Conservation (phyloP, 768 basidiomycete species). For the Chalciporus piperatus region DNA sequence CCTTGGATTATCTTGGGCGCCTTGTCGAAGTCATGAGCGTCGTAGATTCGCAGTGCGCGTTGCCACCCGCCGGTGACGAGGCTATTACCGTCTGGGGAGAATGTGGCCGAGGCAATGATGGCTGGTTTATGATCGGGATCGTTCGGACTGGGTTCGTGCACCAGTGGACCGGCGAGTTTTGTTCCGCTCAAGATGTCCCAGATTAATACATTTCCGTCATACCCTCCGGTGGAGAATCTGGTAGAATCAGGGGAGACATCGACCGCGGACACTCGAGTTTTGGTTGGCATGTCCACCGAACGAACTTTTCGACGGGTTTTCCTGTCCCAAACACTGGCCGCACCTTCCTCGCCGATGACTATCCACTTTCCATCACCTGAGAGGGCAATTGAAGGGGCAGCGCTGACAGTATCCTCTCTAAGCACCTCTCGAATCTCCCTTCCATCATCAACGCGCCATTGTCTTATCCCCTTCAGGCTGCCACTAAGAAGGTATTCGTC, state of each 20-base stretch:
- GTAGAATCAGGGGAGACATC: conserved; percentile 1
- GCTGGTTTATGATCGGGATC: no score
- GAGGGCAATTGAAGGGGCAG: no score
- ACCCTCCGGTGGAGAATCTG: conserved; percentile 1
- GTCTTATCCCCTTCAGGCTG: no score
- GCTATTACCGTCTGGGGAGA: background rate
- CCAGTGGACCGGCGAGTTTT: background rate
- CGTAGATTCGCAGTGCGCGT: background rate
- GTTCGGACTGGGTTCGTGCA: background rate
- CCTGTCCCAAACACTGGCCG: background rate
- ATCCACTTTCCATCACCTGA: conserved; percentile 1
- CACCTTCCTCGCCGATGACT: background rate
- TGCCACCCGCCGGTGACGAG: background rate
- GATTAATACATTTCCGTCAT: background rate
- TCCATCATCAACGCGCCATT: no score
- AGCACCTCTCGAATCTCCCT: no score
- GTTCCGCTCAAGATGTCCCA: background rate
- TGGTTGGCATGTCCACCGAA: background rate
- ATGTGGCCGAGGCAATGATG: background rate
- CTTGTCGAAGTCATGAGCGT: background rate
- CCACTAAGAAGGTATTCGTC: no score
- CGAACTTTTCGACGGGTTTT: background rate
- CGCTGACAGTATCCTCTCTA: no score
- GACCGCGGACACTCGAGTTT: background rate
- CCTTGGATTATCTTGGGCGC: background rate